Evolutionary conservation across 2,329 filamentous ascomycete genomes (phyloP), one percentile per base, ranked within the genome.

Genomic region (Paecilomyces variotii): DNA sequence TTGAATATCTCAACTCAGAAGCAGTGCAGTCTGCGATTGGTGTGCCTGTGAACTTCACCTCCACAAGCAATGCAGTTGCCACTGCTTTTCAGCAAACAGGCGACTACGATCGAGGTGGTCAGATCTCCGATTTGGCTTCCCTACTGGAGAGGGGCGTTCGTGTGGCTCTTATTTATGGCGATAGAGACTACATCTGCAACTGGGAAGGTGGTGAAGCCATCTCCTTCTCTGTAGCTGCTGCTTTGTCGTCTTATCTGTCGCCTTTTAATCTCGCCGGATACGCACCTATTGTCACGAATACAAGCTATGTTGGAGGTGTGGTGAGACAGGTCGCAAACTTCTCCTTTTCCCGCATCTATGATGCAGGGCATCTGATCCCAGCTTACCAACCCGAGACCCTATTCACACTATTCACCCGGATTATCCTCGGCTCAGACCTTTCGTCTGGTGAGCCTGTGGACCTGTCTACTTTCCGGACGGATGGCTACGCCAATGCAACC

Each of bases 21-120:
- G 67, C 73, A 10, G 78, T 86, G 0, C 82, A 83, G 62, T 65
- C 72, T n/a, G 84, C 83, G 0, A 80, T 87, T 57, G 84, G 84
- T 9, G 84, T 82, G 0, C 57, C 68, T 3, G 63, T 76, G n/a
- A 76, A 78, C 59, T 77, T 75, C 60, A 74, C 75, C 0, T 59
- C 68, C 56, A 58, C 63, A 26, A 76, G 70, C 50, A 64, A 65
- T 27, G 66, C 67, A 6, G 69, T 77, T 26, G 74, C 60, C 28
- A 54, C 49, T 10, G 63, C 66, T 3, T 68, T 70, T 59, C 58
- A 60, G 24, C 52, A 54, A 4, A 68, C 65, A 11, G 66, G 66
- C 10, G 66, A 67, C 54, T 66, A 65, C 56, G 63, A 61, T 4
- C 63, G 64, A 26, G 59, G 61, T 52, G 26, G 26, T 19, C 61